Percentiles rank a stretch among this genome's conserved stretches.
These are phyloP conservation scores for Trametes gibbosa DNA, from an alignment of 768 basidiomycete genomes.

Conservation along the genomic window DNA sequence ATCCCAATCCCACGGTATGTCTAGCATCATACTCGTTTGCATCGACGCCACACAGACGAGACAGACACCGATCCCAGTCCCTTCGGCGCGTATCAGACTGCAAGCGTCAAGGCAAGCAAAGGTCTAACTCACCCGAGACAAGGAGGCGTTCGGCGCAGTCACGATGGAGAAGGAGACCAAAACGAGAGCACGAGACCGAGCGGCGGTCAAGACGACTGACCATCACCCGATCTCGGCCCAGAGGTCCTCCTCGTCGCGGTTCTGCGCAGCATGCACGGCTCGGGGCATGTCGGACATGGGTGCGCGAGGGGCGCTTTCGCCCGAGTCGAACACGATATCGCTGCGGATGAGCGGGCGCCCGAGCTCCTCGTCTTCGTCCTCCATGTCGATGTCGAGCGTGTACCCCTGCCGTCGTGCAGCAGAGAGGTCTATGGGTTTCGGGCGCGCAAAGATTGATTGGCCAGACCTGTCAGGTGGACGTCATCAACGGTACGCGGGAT, in stretches of 20 bases:
- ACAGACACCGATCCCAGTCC: too few species aligned
- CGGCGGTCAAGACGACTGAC: too few species aligned
- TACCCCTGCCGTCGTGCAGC: slow-evolving; percentile 64
- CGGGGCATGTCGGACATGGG: slow-evolving; percentile 57
- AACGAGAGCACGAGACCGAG: too few species aligned
- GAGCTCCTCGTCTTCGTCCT: slow-evolving; percentile 62
- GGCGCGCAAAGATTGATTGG: slow-evolving; percentile 83
- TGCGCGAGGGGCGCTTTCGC: slow-evolving; percentile 34
- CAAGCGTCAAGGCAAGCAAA: too few species aligned
- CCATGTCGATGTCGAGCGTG: slow-evolving; percentile 69
- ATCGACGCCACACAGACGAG: too few species aligned
- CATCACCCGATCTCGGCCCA: slow-evolving; percentile 57
- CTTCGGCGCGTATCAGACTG: too few species aligned
- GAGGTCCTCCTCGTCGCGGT: slow-evolving; percentile 64
- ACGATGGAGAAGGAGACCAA: too few species aligned
- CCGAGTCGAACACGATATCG: slow-evolving; percentile 63
- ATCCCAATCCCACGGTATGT: too few species aligned
- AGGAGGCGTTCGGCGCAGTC: too few species aligned
- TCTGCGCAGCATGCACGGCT: slow-evolving; percentile 49
- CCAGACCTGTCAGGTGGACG: slow-evolving; percentile 55
- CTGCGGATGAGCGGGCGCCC: slow-evolving; percentile 57
- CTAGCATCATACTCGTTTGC: too few species aligned
- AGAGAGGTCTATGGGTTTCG: slow-evolving; percentile 83
- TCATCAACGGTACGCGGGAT: neutral
- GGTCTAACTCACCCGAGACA: too few species aligned